A percentile compares a stretch with the other conserved stretches of the same genome.
Conservation (phyloP, 1,139 yeast species). For the Spathaspora sp. region DNA sequence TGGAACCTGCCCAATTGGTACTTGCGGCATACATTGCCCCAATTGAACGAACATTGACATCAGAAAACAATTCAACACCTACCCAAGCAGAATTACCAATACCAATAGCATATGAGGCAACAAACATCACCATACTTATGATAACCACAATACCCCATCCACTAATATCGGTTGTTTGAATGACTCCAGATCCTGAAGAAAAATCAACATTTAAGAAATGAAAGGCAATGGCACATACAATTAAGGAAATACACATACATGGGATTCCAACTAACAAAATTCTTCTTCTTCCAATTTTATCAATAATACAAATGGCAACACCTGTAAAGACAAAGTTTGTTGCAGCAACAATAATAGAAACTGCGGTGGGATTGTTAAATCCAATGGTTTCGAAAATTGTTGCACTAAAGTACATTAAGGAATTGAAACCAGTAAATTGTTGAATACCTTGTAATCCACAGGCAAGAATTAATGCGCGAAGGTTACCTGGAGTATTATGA, state of each 20-base stretch:
- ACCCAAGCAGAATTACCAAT: slow-evolving; percentile 99
- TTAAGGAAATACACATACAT: slow-evolving; percentile 74
- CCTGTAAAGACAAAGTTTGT: slow-evolving; percentile 86
- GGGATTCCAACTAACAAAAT: slow-evolving; percentile 75
- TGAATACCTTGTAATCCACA: slow-evolving; percentile 95
- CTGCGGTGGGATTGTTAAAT: slow-evolving; percentile 82
- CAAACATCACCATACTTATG: slow-evolving; percentile 80
- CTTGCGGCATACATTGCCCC: slow-evolving; percentile 94
- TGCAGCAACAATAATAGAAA: slow-evolving; percentile 89
- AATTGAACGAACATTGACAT: slow-evolving; percentile 80
- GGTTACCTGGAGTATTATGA: slow-evolving; percentile 75
- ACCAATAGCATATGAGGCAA: slow-evolving; percentile 89
- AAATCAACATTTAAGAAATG: slow-evolving; percentile 70
- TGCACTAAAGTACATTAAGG: slow-evolving; percentile 90
- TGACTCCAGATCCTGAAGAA: slow-evolving; percentile 44
- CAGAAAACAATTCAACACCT: slow-evolving; percentile 92
- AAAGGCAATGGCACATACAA: slow-evolving; percentile 84
- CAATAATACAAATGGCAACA: slow-evolving; percentile 81
- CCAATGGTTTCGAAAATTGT: slow-evolving; percentile 90
- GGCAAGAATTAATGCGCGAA: slow-evolving; percentile 83
- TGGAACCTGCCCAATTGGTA: slow-evolving; percentile 93
- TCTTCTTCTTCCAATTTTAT: slow-evolving; percentile 79
- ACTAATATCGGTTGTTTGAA: slow-evolving; percentile 48
- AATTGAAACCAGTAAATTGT: slow-evolving; percentile 93
- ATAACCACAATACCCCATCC: slow-evolving; percentile 89